Percentiles rank a stretch among this genome's conserved stretches.
These are phyloP conservation scores for Vitis hybrid DNA, from an alignment of 177 flowering plant genomes.

Conservation along the genomic window DNA sequence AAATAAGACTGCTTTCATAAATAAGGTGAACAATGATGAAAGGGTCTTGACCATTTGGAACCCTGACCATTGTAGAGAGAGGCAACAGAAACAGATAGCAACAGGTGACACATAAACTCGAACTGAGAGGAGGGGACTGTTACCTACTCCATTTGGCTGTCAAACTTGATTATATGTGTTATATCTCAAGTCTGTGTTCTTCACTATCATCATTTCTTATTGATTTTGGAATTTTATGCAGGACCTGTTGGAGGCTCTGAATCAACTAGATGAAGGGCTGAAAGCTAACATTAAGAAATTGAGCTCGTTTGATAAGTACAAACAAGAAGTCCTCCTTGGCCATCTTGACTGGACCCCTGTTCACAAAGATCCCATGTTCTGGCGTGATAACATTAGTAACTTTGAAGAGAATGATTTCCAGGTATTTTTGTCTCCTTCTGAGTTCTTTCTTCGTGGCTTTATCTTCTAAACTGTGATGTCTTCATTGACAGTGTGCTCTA, in stretches of 20 bases:
- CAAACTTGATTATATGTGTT: no score
- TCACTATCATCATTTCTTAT: neutral
- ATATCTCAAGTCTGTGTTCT: neutral
- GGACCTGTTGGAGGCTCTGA: slow-evolving; percentile 88
- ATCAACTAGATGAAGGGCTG: slow-evolving; percentile 83
- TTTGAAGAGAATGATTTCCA: slow-evolving; percentile 96
- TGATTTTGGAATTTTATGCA: slow-evolving; percentile 16
- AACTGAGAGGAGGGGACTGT: no score
- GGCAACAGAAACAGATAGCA: no score
- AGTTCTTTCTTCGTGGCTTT: neutral
- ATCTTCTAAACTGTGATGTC: neutral
- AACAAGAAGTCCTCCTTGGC: slow-evolving; percentile 94
- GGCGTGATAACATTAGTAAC: slow-evolving; percentile 81
- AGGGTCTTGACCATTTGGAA: no score
- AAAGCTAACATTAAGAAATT: slow-evolving; percentile 78
- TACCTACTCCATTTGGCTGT: no score
- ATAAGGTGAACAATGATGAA: no score
- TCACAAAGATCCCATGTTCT: slow-evolving; percentile 88
- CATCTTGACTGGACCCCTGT: slow-evolving; percentile 98
- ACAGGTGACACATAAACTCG: no score
- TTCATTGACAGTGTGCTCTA: neutral
- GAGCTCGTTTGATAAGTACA: slow-evolving; percentile 93
- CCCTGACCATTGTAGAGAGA: no score
- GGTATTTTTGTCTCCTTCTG: slow-evolving; percentile 38
- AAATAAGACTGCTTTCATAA: no score